These are phyloP conservation scores for Fusarium humuli DNA, from an alignment of 2,329 filamentous ascomycete species.

Conservation along the genomic window DNA sequence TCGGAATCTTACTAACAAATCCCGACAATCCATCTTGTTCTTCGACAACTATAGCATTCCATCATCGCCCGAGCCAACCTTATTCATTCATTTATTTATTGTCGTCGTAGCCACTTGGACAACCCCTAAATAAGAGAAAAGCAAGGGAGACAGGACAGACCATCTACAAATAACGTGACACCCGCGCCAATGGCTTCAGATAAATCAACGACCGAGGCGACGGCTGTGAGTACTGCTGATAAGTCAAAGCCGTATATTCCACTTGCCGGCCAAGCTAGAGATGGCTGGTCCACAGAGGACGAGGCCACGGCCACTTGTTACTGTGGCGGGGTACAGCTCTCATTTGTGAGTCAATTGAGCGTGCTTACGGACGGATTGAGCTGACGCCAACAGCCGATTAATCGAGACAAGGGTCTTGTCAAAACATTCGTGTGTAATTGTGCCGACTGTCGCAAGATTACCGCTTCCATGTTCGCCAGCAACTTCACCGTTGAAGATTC, in stretches of 20 bases:
- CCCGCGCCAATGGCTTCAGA: not conserved
- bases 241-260: not conserved
- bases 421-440: slow-evolving; percentile 70
- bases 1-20: not conserved
- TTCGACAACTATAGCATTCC: not conserved
- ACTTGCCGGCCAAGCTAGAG: slow-evolving; percentile 49
- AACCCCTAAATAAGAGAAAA: accelerated
- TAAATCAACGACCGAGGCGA: not conserved
- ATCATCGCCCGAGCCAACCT: not conserved
- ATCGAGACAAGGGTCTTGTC: slow-evolving; percentile 52
- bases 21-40: not conserved
- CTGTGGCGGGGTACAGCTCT: slow-evolving; percentile 66
- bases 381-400: not conserved
- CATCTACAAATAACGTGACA: not conserved
- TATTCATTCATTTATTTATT: accelerated
- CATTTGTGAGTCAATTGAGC: slow-evolving; percentile 57
- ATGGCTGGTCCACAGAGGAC: slow-evolving; percentile 59
- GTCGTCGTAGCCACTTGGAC: not conserved
- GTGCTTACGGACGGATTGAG: accelerated
- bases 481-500: slow-evolving; percentile 65
- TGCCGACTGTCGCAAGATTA: slow-evolving; percentile 71
- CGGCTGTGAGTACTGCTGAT: not conserved
- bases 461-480: slow-evolving; percentile 70
- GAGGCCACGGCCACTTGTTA: slow-evolving; percentile 69
- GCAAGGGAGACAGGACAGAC: not conserved